Conservation (phyloP, 768 basidiomycete species). For the Mycena epipterygia region DNA sequence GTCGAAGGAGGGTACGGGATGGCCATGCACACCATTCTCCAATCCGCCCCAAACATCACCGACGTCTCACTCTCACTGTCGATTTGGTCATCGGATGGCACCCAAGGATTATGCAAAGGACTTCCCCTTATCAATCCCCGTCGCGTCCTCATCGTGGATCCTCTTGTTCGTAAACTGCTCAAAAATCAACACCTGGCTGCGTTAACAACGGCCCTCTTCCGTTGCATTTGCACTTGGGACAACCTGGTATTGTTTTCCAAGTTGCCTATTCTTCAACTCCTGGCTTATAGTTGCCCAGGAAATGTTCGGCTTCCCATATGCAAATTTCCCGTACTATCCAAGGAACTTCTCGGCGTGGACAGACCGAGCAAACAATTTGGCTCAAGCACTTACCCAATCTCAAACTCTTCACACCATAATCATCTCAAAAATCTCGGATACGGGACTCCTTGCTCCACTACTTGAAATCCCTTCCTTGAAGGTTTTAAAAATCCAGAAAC, state of each 20-base stretch:
- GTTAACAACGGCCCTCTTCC: neutral
- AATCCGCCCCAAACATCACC: neutral
- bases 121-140: slow-evolving; percentile 5
- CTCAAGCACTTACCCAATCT: neutral
- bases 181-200: neutral
- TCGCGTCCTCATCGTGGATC: neutral
- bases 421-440: neutral
- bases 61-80: neutral
- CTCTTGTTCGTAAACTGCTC: neutral
- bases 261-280: neutral
- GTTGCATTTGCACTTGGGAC: neutral
- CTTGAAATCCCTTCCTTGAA: neutral
- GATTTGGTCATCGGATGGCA: slow-evolving; percentile 7
- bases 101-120: neutral
- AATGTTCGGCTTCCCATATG: neutral
- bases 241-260: neutral
- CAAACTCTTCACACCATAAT: neutral
- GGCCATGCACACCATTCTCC: slow-evolving; percentile 1
- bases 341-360: neutral
- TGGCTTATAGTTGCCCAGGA: neutral
- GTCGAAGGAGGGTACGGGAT: neutral
- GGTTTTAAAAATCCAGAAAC: neutral
- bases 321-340: neutral
- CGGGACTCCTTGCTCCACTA: neutral
- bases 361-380: neutral